phyloP scores from a whole-genome alignment of 306 rosid genomes.

The Cicer pinnatifidum region DNA sequence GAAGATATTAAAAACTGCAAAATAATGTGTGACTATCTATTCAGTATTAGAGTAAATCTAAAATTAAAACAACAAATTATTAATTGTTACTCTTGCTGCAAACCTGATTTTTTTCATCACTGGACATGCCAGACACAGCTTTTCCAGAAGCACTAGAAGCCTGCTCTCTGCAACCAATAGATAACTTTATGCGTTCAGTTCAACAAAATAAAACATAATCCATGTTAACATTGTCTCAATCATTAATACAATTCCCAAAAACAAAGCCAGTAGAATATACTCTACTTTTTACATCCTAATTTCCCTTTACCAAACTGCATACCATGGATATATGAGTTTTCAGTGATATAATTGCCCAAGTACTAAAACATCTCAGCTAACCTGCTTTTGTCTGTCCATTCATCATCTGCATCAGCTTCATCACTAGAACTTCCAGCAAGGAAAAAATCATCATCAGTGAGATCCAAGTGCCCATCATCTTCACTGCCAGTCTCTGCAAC shows the following conservation, averaged over 20 bases:
- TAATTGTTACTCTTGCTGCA: conserved; percentile 31
- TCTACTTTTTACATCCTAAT: conserved; percentile 15
- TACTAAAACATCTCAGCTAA: conserved; percentile 34
- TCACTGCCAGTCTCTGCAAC: conserved; percentile 94
- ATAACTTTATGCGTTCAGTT: neutral
- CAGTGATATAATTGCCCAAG: conserved; percentile 6
- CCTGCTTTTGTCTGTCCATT: conserved; percentile 99
- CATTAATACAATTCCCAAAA: conserved; percentile 18
- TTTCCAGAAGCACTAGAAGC: conserved; percentile 98
- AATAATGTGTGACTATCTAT: neutral
- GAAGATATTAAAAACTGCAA: conserved; percentile 34
- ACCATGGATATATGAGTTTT: conserved; percentile 3
- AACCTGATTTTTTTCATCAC: conserved; percentile 96
- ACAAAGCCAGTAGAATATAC: neutral
- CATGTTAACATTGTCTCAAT: conserved; percentile 19
- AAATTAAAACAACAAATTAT: conserved; percentile 29
- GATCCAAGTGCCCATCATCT: conserved; percentile 92
- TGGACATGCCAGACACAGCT: conserved; percentile 96
- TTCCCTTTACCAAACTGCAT: neutral
- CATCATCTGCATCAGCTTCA: conserved; percentile 98
- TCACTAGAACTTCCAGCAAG: conserved; percentile 86
- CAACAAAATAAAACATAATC: conserved; percentile 11
- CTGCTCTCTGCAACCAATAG: conserved; percentile 78
- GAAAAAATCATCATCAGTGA: conserved; percentile 97
- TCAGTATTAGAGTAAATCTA: conserved; percentile 15